Base-by-base conservation (phyloP, 2,329 filamentous ascomycete genomes). In the Fusarium fujikuroi region DNA sequence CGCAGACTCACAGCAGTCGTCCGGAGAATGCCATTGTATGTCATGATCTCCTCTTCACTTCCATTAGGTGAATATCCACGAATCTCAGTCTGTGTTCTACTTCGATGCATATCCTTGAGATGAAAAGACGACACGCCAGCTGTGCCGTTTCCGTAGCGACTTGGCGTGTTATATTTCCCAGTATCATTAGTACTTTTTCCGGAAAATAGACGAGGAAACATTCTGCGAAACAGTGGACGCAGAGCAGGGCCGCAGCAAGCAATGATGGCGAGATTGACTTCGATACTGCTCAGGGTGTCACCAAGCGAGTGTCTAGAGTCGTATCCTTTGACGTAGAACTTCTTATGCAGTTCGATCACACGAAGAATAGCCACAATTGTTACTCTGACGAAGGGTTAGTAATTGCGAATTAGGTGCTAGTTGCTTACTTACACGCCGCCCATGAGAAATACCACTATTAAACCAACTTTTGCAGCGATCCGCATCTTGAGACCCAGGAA, bases 401-500 rank as follows among this genome's bases (percentile, higher is more conserved):
- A 16, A 7, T 16, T 37, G 15, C 1, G 0, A 30, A n/a, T 23
- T 6, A 19, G 15, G n/a, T 30, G 2, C 3, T 21, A 0, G 16
- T 3, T 2, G 5, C 9, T 7, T 25, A 80, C 81, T 79, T 66
- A 83, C 82, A 82, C 60, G 18, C 70, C 75, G 39, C 84, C 84
- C 10, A 85, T 66, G 8, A 81, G 66, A 60, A 85, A 85, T 10
- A 85, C 80, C 15, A 79, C 69, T 44, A 85, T 79, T 9, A 85
- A 70, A 2, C 82, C 83, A 18, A 82, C 10, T 23, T 85, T 84
- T 18, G 80, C 79, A 37, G 77, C 79, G 25, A 61, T 19, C 3
- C 37, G 78, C 74, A 85, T 84, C 40, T 82, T 83, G 21, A 85
- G 75, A 9, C 79, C 79, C 14, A 82, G 57, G 59, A 86, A 85